Base-by-base conservation (phyloP, 352 stramenopile species). In the Phytophthora melonis region DNA sequence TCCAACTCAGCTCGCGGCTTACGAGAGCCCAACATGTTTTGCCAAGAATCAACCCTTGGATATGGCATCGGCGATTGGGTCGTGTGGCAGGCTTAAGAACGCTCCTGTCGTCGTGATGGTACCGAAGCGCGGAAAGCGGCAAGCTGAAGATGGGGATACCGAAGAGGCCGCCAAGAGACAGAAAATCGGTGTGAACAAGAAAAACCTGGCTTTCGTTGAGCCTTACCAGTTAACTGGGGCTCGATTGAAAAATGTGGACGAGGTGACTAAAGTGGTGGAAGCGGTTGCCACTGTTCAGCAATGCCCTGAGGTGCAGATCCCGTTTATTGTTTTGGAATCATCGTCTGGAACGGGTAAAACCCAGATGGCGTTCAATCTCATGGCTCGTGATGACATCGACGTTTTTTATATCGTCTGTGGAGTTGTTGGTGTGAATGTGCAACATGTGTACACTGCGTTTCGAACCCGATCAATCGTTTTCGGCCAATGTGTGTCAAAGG, bases 311-410 rank as follows among this genome's bases (percentile, higher is more conserved):
- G 10, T 18, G n/a, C n/a, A 25, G 49, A 36, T 52, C 10, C 45
- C 45, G 3, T 66, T 66, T 58, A 49, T 66, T n/a, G 30, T 57
- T 13, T 66, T 58, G 45, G 59, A 66, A 14, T 58, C 43, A 4
- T 66, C 59, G 3, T 66, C 59, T 49, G 59, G 59, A 36, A 58
- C 39, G 59, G 59, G 59, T 8, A 66, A 66, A 47, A 57, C 25
- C 5, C 59, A 66, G 19, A 66, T 66, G 59, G 59, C 59, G 43
- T 66, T 66, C 27, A 66, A 66, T 10, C 19, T 66, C 30, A 66
- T 66, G 59, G 59, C 19, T 21, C 45, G 59, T 23, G 27, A 58
- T 56, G 59, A 58, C 9, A 19, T 66, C 2, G 45, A 58, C 5
- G 59, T 66, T 13, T 66, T 66, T 58, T 58, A 66, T 47, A 58